Evolutionary conservation across 257 asterid species (phyloP).

Genomic region (Craterostigma plantagineum): DNA sequence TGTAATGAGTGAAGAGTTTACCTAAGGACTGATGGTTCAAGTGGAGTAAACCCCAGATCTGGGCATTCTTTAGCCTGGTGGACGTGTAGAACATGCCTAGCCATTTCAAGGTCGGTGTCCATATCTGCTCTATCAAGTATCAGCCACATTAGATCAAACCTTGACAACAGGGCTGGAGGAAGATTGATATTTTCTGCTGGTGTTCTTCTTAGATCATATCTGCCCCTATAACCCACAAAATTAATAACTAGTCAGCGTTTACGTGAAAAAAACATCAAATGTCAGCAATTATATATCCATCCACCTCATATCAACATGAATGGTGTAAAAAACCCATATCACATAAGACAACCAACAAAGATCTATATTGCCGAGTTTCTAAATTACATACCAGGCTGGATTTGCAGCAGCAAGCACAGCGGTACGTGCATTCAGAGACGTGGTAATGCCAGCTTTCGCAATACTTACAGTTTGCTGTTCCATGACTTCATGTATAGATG

Average conservation of each 20-base stretch:
- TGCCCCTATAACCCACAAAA: slow-evolving; percentile 45
- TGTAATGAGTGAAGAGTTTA: too few relatives aligned
- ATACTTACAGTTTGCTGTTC: slow-evolving; percentile 99
- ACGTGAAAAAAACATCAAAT: too few relatives aligned
- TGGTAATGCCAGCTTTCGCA: slow-evolving; percentile 98
- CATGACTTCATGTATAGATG: slow-evolving; percentile 98
- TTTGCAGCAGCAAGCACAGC: slow-evolving; percentile 99
- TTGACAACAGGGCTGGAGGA: slow-evolving; percentile 95
- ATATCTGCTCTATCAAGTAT: slow-evolving; percentile 95
- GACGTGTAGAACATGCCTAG: slow-evolving; percentile 93
- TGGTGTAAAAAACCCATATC: not conserved
- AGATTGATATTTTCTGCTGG: slow-evolving; percentile 98
- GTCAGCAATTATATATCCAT: not conserved
- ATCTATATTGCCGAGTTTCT: slow-evolving; percentile 6
- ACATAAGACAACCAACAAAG: not conserved
- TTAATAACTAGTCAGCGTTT: not conserved
- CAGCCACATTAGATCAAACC: slow-evolving; percentile 96
- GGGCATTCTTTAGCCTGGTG: slow-evolving; percentile 95
- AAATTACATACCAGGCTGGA: slow-evolving; percentile 78
- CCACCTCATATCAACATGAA: not conserved
- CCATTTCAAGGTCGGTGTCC: slow-evolving; percentile 97
- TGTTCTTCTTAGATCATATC: slow-evolving; percentile 89
- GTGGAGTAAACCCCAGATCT: slow-evolving; percentile 95
- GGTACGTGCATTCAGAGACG: slow-evolving; percentile 94
- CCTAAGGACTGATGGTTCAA: slow-evolving; percentile 90